phyloP scores from a whole-genome alignment of 108 stramenopile species.

The Conticribra guillardii region DNA sequence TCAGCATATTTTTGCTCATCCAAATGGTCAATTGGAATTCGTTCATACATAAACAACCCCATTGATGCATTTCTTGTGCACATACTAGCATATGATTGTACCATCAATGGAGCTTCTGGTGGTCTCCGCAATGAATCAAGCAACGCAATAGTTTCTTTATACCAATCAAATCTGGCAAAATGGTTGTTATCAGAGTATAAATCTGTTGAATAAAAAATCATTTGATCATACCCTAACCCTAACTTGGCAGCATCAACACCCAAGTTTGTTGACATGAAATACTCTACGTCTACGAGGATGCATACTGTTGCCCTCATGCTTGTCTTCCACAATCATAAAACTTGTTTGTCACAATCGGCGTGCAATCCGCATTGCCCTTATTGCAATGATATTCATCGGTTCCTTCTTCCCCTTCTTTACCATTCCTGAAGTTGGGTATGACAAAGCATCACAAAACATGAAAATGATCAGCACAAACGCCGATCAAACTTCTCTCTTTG shows the following conservation, averaged over 20 bases:
- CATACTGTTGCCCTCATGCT: background rate
- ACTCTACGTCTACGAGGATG: background rate
- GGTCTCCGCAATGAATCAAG: slow-evolving; percentile 2
- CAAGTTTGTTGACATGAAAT: background rate
- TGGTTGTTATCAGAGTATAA: slow-evolving; percentile 39
- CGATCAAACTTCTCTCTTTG: no score
- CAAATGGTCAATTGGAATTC: slow-evolving; percentile 15
- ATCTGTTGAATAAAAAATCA: slow-evolving; percentile 5
- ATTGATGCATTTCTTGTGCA: slow-evolving; percentile 5
- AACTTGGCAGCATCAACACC: background rate
- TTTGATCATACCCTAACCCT: background rate
- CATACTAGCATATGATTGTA: background rate
- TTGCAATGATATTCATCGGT: no score
- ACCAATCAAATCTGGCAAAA: slow-evolving; percentile 25
- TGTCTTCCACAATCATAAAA: no score
- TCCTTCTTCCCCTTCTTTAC: no score
- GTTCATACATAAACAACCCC: slow-evolving; percentile 19
- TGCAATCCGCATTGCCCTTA: no score
- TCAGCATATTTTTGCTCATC: no score
- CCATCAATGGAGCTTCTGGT: slow-evolving; percentile 23
- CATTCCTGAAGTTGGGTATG: no score
- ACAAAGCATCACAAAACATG: no score
- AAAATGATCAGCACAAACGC: no score
- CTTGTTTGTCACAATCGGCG: no score
- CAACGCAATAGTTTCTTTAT: slow-evolving; percentile 20